Base-by-base conservation (phyloP, 1,284 basidiomycete species). In the Vanrija pseudolonga region DNA sequence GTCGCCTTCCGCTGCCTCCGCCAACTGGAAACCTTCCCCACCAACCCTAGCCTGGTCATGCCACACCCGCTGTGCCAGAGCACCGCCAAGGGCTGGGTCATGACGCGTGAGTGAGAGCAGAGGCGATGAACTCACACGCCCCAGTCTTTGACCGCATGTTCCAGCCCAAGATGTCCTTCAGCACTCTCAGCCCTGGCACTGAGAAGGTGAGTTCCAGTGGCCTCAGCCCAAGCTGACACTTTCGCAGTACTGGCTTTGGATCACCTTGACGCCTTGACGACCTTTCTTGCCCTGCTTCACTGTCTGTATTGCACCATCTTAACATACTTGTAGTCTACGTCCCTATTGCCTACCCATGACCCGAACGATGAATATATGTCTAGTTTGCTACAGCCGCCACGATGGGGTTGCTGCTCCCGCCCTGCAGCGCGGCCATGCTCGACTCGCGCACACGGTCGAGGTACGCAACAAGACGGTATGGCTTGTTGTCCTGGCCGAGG, bases 81-180 rank as follows among this genome's bases (percentile, higher is more conserved):
- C 17, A 86, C 85, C 43, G 91, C 91, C 12, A 91, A 90, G 69
- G 84, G 86, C 3, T 94, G 92, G 74, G 84, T 87, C 39, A 86
- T 86, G 17, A 88, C 87, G 23, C 76, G 90, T 92, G 67, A 63
- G 87, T 80, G 11, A 2, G 11, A 17, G 26, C 26, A 3, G 6
- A 2, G 26, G 11, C 2, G 3, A 26, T 15, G 22, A 22, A 23
- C 51, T 53, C 23, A 57, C 51, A 24, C 11, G 14, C 32, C 32
- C 32, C 61, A 92, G 89, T 93, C 26, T 94, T 93, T 67, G 90
- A 94, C 72, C 79, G 90, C 47, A 94, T 94, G 90, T 94, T 93
- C 72, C 66, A 72, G 55, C 66, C 63, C 7, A 71, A 69, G 53
- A 53, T 67, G 40, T 60, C 65, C 3, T 55, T 59, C 14, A 61